Conservation (phyloP, 306 rosid genomes). For the Hippophae gyantsensis region DNA sequence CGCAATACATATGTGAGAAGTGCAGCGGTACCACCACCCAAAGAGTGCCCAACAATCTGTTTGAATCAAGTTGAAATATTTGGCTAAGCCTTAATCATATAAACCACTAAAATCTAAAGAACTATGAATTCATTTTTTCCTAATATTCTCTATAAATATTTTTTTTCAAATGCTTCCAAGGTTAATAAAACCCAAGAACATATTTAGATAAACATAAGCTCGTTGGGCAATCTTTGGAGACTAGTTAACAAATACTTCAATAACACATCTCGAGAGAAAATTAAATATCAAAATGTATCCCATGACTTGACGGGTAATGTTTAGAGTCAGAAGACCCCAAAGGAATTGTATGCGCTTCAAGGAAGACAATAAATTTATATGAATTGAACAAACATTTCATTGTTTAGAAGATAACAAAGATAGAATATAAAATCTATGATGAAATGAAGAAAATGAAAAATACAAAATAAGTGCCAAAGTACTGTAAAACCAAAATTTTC, state of each 20-base stretch:
- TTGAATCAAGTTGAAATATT: constrained; percentile 7
- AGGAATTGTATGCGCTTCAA: no score
- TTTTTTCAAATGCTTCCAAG: neutral
- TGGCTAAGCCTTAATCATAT: neutral
- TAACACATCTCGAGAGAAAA: no score
- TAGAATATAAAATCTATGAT: neutral
- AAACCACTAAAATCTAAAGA: neutral
- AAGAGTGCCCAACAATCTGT: constrained; percentile 93
- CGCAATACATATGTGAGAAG: constrained; percentile 80
- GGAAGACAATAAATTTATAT: no score
- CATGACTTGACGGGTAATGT: no score
- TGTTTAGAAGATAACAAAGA: no score
- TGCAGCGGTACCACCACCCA: constrained; percentile 99
- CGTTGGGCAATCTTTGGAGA: neutral
- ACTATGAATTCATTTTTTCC: no score
- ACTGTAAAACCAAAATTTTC: neutral
- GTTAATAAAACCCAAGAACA: neutral
- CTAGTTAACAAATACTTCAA: neutral
- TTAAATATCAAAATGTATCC: no score
- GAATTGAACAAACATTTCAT: no score
- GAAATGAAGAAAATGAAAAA: neutral
- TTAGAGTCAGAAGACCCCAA: no score
- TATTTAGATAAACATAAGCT: no score
- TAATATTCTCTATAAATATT: neutral
- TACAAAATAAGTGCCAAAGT: neutral